A percentile compares a stretch with the other conserved stretches of the same genome.
Conservation (phyloP, 2,329 filamentous ascomycete genomes). For the Calonectria crousiana region DNA sequence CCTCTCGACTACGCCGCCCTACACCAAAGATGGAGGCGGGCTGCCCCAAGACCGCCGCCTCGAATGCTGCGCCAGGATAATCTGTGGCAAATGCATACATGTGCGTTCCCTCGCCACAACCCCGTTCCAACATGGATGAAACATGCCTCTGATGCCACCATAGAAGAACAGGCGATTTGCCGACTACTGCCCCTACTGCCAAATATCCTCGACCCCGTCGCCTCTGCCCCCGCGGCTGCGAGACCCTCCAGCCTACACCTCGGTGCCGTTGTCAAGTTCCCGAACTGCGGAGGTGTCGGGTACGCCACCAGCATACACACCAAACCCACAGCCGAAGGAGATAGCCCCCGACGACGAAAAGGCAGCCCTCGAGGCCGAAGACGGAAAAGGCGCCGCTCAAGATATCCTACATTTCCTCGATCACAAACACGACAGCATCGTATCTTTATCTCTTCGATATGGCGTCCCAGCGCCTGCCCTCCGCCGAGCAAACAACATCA, state of each 20-base stretch:
- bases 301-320: conserved; percentile 57
- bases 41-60: conserved; percentile 70
- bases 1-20: conserved; percentile 66
- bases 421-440: conserved; percentile 75
- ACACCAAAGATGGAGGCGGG: conserved; percentile 68
- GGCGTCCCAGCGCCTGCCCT: conserved; percentile 73
- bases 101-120: conserved; percentile 53
- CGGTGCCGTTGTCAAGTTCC: conserved; percentile 45
- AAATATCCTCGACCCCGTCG: conserved; percentile 73
- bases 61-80: conserved; percentile 76
- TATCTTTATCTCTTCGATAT: conserved; percentile 79
- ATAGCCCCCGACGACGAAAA: conserved; percentile 39
- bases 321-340: conserved; percentile 24
- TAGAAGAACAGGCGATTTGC: conserved; percentile 77
- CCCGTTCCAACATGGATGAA: not conserved
- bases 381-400: conserved; percentile 57
- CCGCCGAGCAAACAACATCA: conserved; percentile 76
- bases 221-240: conserved; percentile 71
- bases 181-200: conserved; percentile 79
- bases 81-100: conserved; percentile 78
- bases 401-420: conserved; percentile 83
- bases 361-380: conserved; percentile 34
- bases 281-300: conserved; percentile 38
- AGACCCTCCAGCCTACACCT: conserved; percentile 76
- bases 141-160: conserved; percentile 22